phyloP scores from a whole-genome alignment of 306 rosid genomes.

The Ochetophila trinervis region DNA sequence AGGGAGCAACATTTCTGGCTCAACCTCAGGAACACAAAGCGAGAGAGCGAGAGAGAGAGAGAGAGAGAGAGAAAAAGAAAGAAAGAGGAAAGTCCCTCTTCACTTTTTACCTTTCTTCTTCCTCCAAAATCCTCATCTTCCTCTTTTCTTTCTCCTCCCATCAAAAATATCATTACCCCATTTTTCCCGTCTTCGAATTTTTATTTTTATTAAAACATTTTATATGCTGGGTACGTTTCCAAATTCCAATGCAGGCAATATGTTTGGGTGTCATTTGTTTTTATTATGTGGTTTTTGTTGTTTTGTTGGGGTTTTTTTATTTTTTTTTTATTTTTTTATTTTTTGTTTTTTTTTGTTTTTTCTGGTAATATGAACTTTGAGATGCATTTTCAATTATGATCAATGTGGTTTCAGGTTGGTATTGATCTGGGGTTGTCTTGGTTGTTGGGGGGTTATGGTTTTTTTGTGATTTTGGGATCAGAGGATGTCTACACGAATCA shows the following conservation, averaged over 20 bases:
- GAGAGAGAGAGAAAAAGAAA: neutral
- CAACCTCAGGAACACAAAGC: conserved; percentile 39
- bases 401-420: conserved; percentile 34
- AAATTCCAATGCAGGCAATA: neutral
- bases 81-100: conserved; percentile 14
- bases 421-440: conserved; percentile 32
- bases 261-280: neutral
- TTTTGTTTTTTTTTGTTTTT: conserved; percentile 9
- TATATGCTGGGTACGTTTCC: conserved; percentile 14
- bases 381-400: conserved; percentile 30
- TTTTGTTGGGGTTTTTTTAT: neutral
- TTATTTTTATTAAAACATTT: neutral
- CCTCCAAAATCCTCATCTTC: conserved; percentile 17
- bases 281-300: conserved; percentile 1
- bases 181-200: neutral
- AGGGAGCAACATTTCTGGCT: conserved; percentile 40
- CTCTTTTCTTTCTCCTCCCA: conserved; percentile 4
- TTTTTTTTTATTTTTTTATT: neutral
- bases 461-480: conserved; percentile 57
- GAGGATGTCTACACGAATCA: conserved; percentile 66
- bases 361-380: conserved; percentile 14
- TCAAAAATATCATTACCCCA: conserved; percentile 2
- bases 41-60: conserved; percentile 13
- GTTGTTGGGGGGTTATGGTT: conserved; percentile 29
- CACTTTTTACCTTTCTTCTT: no score